Evolutionary conservation across 192 early-diverging fungal genomes (phyloP), one percentile per base, ranked within the genome.

Genomic region (Podochytrium sp.): DNA sequence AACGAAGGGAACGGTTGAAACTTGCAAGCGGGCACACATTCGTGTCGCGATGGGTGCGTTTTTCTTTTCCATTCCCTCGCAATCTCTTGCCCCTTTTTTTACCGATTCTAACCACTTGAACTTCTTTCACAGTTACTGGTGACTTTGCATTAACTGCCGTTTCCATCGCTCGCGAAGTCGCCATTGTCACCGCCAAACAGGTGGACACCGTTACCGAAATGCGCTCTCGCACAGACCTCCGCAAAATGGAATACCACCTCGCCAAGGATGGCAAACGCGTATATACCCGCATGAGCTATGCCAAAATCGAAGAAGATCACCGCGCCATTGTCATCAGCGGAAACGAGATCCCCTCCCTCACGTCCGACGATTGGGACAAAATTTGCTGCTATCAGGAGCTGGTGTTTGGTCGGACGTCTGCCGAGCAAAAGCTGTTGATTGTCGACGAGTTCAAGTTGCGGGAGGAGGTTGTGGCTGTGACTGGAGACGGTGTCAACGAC

Each of bases 401-500:
- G 41, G 91, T 96, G 39, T 96, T 96, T 90, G 91, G 92, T 20
- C 87, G 94, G 16, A 94, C 92, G 23, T 91, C 92, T 23, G 92
- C 94, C 10, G 92, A 93, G 65, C 94, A 94, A 74, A 96, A 96
- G 74, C 85, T 94, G n/a, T 76, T 85, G 78, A 92, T 96, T 67
- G 84, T 76, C 3, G 50, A 90, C 65, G 84, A 90, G 71, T 83
- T 92, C 59, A 88, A 92, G 65, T 80, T 79, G 5, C 89, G 92
- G 69, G 81, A 84, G 66, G 82, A 92, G 58, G 81, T 89, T 29
- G 93, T 97, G 4, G 94, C 89, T 2, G 92, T 95, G 16, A 95
- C 93, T 35, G 95, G 95, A 61, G 95, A 97, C 76, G 96, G 94
- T 59, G 92, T 93, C 14, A 96, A 96, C 75, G 96, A 97, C 65